A percentile compares a stretch with the other conserved stretches of the same genome.
These are phyloP conservation scores for Alternaria tenuissima DNA, from an alignment of 2,329 filamentous ascomycete species.

Conservation along the genomic window DNA sequence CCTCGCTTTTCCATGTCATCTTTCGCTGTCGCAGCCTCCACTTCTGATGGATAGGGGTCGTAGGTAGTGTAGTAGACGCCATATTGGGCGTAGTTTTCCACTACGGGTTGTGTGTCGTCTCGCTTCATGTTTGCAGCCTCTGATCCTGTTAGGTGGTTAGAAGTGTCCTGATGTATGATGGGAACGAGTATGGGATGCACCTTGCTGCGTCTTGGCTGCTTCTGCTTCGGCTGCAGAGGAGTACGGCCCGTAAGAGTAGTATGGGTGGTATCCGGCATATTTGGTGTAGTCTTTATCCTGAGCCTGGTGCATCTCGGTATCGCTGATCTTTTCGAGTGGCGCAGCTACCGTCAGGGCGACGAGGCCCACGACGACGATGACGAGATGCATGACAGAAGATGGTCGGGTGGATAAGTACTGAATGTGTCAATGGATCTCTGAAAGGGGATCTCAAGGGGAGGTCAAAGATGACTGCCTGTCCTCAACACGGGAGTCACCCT, in stretches of 20 bases:
- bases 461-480: neutral
- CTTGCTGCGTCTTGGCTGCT: neutral
- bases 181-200: neutral
- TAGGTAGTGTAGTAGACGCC: constrained; percentile 1
- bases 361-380: constrained; percentile 21
- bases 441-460: neutral
- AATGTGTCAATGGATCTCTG: neutral
- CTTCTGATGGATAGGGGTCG: neutral
- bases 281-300: constrained; percentile 10
- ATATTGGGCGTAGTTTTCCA: neutral
- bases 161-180: fast-evolving
- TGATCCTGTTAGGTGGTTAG: neutral
- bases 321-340: constrained; percentile 18
- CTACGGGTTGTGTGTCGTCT: neutral
- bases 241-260: constrained; percentile 14
- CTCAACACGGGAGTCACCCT: constrained; percentile 1
- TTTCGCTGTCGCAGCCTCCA: neutral
- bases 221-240: neutral
- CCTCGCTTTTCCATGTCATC: neutral
- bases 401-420: neutral
- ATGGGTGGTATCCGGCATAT: constrained; percentile 14
- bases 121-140: neutral
- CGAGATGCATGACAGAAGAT: constrained; percentile 24
- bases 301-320: neutral
- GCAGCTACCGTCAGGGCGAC: constrained; percentile 8